A percentile compares a stretch with the other conserved stretches of the same genome.
phyloP scores from a whole-genome alignment of 257 asterid species.

The Plantago elongata region DNA sequence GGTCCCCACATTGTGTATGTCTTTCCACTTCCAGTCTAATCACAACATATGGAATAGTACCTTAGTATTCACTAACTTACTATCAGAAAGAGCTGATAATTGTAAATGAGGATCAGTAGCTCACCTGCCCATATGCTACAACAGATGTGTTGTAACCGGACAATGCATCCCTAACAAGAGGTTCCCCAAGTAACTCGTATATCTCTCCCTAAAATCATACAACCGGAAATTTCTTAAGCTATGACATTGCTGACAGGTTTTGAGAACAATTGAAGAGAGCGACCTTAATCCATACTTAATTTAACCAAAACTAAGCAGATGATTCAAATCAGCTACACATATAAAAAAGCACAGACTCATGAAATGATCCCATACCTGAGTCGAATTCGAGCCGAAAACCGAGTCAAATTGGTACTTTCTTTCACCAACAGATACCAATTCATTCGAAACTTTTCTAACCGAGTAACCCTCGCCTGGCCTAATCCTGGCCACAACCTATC shows the following conservation, averaged over 20 bases:
- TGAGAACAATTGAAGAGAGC: not conserved
- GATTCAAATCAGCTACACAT: not conserved
- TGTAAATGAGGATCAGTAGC: not conserved
- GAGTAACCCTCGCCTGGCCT: constrained; percentile 51
- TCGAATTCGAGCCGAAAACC: constrained; percentile 59
- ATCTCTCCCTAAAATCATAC: constrained; percentile 55
- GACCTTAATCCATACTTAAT: not conserved
- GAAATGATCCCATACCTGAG: constrained; percentile 53
- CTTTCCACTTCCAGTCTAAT: constrained; percentile 95
- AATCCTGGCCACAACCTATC: constrained; percentile 79
- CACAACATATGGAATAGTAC: not conserved
- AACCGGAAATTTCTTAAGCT: not conserved
- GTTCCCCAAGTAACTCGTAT: constrained; percentile 66
- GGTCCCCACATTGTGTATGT: constrained; percentile 98
- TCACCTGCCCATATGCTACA: constrained; percentile 94
- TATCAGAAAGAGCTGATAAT: not conserved
- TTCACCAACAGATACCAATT: constrained; percentile 51
- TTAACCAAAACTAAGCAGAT: not conserved
- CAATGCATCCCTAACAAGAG: constrained; percentile 81
- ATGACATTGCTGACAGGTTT: not conserved
- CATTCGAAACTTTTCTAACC: constrained; percentile 56
- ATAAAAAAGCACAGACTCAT: constrained; percentile 2
- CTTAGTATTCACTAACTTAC: not conserved
- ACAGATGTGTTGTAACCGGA: constrained; percentile 86
- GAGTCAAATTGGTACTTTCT: constrained; percentile 63